Percentiles rank a stretch among this genome's conserved stretches.
These are phyloP conservation scores for Sanghuangporus weigelae DNA, from an alignment of 1,284 basidiomycete species.

Conservation along the genomic window DNA sequence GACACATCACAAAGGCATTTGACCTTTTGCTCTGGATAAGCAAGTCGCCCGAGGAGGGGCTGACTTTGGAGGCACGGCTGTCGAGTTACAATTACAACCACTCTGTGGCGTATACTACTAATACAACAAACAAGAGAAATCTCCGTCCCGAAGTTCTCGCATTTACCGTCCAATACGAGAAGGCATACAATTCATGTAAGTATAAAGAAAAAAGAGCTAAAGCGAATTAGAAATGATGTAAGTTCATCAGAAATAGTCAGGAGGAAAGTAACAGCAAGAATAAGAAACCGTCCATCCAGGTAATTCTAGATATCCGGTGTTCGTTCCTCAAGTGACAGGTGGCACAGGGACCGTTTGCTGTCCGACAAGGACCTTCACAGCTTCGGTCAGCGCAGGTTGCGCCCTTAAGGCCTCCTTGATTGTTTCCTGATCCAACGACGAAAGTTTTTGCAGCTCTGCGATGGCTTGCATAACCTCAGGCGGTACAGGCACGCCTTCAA, in stretches of 20 bases:
- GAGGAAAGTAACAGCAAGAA: background rate
- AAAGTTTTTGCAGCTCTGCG: constrained; percentile 7
- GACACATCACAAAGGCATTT: no score
- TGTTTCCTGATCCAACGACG: constrained; percentile 1
- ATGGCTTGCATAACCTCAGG: constrained; percentile 5
- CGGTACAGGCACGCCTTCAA: background rate
- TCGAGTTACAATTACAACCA: background rate
- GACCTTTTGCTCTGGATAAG: no score
- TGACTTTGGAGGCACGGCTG: no score
- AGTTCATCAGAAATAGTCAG: background rate
- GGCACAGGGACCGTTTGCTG: background rate
- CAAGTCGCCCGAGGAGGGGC: no score
- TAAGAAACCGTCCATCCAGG: background rate
- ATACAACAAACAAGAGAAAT: background rate
- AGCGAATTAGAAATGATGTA: background rate
- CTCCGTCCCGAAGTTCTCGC: background rate
- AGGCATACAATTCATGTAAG: no score
- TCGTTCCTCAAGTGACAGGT: background rate
- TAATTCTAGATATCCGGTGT: background rate
- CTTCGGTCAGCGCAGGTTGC: constrained; percentile 6
- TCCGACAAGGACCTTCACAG: background rate
- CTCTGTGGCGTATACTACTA: background rate
- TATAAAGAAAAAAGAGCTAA: background rate
- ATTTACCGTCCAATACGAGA: background rate
- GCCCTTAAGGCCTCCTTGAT: constrained; percentile 5